phyloP scores from a whole-genome alignment of 176 grass and related monocot genomes.

The Aegilops umbellulata region DNA sequence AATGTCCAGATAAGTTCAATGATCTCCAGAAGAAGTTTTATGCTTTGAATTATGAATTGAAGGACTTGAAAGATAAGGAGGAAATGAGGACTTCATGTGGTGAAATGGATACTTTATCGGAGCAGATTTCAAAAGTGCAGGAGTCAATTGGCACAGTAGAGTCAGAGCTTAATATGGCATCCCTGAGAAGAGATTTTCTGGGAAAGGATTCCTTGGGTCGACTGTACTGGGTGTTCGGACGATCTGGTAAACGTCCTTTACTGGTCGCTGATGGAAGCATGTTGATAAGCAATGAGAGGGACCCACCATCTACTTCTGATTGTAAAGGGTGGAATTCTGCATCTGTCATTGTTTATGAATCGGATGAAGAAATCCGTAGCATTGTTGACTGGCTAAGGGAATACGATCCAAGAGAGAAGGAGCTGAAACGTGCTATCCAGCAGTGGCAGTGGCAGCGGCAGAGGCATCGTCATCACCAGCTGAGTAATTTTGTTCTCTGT shows the following conservation, averaged over 20 bases:
- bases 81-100: conserved; percentile 41
- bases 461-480: conserved; percentile 41
- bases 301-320: conserved; percentile 51
- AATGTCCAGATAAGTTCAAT: conserved; percentile 72
- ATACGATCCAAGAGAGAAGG: conserved; percentile 72
- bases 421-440: conserved; percentile 78
- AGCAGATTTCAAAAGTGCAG: conserved; percentile 68
- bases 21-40: conserved; percentile 86
- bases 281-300: conserved; percentile 44
- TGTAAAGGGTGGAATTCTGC: conserved; percentile 48
- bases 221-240: conserved; percentile 73
- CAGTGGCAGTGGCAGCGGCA: conserved; percentile 47
- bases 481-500: conserved; percentile 28
- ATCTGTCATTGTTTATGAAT: conserved; percentile 68
- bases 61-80: conserved; percentile 72
- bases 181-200: conserved; percentile 83
- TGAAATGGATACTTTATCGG: conserved; percentile 65
- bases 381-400: conserved; percentile 80
- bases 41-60: conserved; percentile 62
- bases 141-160: conserved; percentile 67
- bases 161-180: conserved; percentile 62
- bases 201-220: conserved; percentile 88
- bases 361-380: conserved; percentile 64
- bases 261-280: conserved; percentile 77
- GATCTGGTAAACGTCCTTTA: conserved; percentile 72